Evolutionary conservation across 2,329 filamentous ascomycete genomes (phyloP), one percentile per base, ranked within the genome.

Genomic region (Fusarium poae): DNA sequence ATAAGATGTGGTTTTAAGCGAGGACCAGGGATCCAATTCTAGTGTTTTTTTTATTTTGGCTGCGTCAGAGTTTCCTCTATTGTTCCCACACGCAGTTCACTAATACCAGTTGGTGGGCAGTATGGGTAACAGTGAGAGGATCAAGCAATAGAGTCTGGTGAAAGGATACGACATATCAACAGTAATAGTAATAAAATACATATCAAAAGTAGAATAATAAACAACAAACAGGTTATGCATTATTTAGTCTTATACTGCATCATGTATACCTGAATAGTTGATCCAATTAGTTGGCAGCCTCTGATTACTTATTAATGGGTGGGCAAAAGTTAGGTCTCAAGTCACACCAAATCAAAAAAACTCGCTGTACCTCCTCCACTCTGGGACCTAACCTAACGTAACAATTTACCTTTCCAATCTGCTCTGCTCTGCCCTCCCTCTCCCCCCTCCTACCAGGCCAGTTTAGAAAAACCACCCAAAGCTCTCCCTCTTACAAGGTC

Each of bases 401-500:
- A 51, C 48, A 51, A 51, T 51, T 51, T 51, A 40, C 48, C 48
- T 51, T 51, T 49, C 45, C 48, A 23, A 25, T 60, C 57, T 51
- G 30, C 44, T 37, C 30, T 45, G 23, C 16, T 60, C 42, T 60
- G 48, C 57, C 55, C 45, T 50, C 57, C 32, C 39, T 32, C 51
- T 39, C 27, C 44, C 34, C 44, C 43, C 35, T 39, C 52, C 44
- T 50, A 42, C 52, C 56, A 39, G 48, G 48, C 21, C 46, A 51
- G 40, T 43, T 43, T 43, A 43, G 48, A 51, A 61, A 53, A 50
- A 64, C 34, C 62, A 65, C 67, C 61, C 52, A 39, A 65, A 65
- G 62, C 62, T 65, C 68, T 69, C 68, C 66, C 63, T 73, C 67
- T 70, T 69, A 69, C 71, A 75, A 77, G 78, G 78, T 79, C 78